Percentiles rank a stretch among this genome's conserved stretches.
Evolutionary conservation across 2,329 filamentous ascomycete species (phyloP).

Genomic region (Sporothrix pseudoabietina): DNA sequence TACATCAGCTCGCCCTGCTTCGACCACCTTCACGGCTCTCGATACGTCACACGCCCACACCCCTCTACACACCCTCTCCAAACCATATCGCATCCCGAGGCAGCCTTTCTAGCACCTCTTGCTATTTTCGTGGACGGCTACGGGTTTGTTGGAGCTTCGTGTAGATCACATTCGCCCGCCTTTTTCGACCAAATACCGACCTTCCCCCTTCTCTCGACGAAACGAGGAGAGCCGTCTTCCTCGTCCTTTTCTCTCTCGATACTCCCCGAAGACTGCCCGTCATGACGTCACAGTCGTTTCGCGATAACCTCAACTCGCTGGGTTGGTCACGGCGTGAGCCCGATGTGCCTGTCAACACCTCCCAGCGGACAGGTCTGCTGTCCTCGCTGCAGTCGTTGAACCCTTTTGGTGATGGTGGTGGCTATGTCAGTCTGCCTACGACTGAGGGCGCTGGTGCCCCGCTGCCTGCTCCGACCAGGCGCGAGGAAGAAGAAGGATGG

Average conservation of each 20-base stretch:
- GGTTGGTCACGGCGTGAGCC: conserved; percentile 88
- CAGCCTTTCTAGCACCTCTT: conserved; percentile 4
- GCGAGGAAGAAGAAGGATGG: conserved; percentile 94
- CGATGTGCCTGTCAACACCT: conserved; percentile 74
- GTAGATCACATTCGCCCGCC: conserved; percentile 9
- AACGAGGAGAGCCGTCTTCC: neutral
- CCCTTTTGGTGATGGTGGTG: conserved; percentile 74
- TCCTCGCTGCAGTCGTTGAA: conserved; percentile 83
- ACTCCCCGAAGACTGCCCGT: neutral
- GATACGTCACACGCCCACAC: conserved; percentile 21
- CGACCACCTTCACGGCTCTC: neutral
- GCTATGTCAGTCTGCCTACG: conserved; percentile 89
- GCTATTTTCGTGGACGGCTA: neutral
- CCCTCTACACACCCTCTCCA: conserved; percentile 4
- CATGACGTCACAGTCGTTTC: conserved; percentile 88
- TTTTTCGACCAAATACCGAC: neutral
- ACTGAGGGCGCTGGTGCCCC: conserved; percentile 81
- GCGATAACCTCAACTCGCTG: conserved; percentile 90
- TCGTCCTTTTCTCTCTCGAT: neutral
- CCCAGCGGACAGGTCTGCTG: conserved; percentile 71
- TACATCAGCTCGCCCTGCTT: neutral
- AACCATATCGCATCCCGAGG: conserved; percentile 7
- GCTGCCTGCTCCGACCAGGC: conserved; percentile 76
- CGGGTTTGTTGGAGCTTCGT: neutral
- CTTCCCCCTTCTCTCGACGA: neutral